Conservation (phyloP, 805 yeast genomes). For the Candida parachauliodes region DNA sequence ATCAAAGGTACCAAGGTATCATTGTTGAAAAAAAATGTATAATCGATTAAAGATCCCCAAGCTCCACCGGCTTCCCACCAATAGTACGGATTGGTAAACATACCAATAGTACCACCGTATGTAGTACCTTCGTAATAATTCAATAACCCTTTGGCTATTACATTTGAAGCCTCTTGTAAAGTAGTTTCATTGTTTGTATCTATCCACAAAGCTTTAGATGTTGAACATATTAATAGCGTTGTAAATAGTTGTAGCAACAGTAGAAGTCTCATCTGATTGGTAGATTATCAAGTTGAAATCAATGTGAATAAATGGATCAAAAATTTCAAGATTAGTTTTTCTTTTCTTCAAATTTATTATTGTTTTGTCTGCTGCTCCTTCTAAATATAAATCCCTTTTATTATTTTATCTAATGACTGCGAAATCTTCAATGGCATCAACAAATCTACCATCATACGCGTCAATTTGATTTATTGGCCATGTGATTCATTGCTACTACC, state of each 20-base stretch:
- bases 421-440: too few species aligned
- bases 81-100: constrained; percentile 87
- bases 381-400: too few species aligned
- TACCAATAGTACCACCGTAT: constrained; percentile 77
- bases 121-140: constrained; percentile 73
- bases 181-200: constrained; percentile 41
- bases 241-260: not conserved
- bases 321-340: too few species aligned
- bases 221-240: not conserved
- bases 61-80: constrained; percentile 99
- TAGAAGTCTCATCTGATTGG: constrained; percentile 6
- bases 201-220: constrained; percentile 21
- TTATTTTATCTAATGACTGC: too few species aligned
- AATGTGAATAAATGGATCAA: too few species aligned
- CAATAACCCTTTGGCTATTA: constrained; percentile 67
- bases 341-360: too few species aligned
- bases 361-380: too few species aligned
- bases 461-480: too few species aligned
- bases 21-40: constrained; percentile 67
- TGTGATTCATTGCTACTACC: too few species aligned
- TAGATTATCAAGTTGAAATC: too few species aligned
- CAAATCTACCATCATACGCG: too few species aligned
- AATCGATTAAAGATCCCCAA: constrained; percentile 83
- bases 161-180: constrained; percentile 52
- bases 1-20: constrained; percentile 59